Percentiles rank a stretch among this genome's conserved stretches.
These are phyloP conservation scores for Leishmania turanica DNA, from an alignment of 208 protist genomes.

Conservation along the genomic window DNA sequence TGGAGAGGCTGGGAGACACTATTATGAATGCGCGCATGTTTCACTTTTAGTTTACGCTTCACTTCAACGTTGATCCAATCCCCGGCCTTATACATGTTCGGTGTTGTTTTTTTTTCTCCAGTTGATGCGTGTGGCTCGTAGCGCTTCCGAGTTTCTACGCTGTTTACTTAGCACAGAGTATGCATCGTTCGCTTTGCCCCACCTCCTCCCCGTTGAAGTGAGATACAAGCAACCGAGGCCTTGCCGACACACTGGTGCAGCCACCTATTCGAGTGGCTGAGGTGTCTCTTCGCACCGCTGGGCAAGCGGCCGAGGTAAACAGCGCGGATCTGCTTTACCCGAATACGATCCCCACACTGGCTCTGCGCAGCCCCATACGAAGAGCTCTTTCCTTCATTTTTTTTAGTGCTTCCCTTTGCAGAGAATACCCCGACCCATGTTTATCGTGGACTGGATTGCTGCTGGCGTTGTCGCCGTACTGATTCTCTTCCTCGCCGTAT, in stretches of 20 bases:
- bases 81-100: background rate
- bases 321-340: background rate
- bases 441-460: slow-evolving; percentile 47
- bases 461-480: slow-evolving; percentile 56
- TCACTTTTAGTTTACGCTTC: background rate
- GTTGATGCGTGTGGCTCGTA: background rate
- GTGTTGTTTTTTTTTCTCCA: background rate
- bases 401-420: slow-evolving; percentile 2
- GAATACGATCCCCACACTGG: background rate
- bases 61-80: background rate
- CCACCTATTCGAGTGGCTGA: background rate
- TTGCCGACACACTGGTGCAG: background rate
- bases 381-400: slow-evolving; percentile 1
- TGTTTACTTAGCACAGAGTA: background rate
- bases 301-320: background rate
- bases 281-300: background rate
- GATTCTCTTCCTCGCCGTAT: slow-evolving; percentile 47
- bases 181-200: background rate
- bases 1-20: background rate
- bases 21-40: background rate
- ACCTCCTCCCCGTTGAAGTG: background rate
- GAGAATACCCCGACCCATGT: background rate
- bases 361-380: background rate
- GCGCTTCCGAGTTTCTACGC: background rate
- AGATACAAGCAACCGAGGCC: background rate